phyloP scores from a whole-genome alignment of 2,329 filamentous ascomycete genomes.

The Aspergillus phoenicis region DNA sequence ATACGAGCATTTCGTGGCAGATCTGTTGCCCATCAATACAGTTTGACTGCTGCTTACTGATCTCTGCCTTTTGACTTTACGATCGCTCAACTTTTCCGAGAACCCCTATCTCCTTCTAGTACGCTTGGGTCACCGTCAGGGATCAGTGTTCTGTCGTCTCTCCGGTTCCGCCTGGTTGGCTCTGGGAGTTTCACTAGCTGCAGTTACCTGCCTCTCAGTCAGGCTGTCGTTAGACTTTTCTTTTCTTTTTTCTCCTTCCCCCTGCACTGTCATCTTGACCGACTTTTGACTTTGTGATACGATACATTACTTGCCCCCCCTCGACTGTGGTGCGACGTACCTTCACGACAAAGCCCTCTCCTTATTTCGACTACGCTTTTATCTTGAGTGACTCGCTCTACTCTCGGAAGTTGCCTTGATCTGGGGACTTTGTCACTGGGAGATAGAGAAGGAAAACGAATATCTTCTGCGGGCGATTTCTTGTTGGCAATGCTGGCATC shows the following conservation, averaged over 20 bases:
- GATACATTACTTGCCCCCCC: constrained; percentile 29
- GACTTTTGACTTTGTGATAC: constrained; percentile 42
- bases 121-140: constrained; percentile 14
- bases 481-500: constrained; percentile 40
- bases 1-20: constrained; percentile 13
- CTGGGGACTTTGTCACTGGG: constrained; percentile 10
- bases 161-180: constrained; percentile 22
- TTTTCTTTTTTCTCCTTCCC: constrained; percentile 19
- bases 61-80: constrained; percentile 6
- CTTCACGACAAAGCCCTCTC: constrained; percentile 19
- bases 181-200: constrained; percentile 28
- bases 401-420: constrained; percentile 16
- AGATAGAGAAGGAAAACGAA: constrained; percentile 3
- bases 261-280: constrained; percentile 35
- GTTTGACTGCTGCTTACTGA: constrained; percentile 6
- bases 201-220: constrained; percentile 25
- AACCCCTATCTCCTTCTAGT: constrained; percentile 1
- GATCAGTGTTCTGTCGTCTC: constrained; percentile 18
- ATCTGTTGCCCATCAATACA: constrained; percentile 12
- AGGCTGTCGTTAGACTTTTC: constrained; percentile 20
- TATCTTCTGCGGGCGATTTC: neutral
- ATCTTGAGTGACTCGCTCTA: constrained; percentile 18
- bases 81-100: constrained; percentile 16
- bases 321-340: constrained; percentile 36
- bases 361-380: constrained; percentile 20